Evolutionary conservation across 169 alveolate species (phyloP).

Genomic region (Plasmodium berghei): DNA sequence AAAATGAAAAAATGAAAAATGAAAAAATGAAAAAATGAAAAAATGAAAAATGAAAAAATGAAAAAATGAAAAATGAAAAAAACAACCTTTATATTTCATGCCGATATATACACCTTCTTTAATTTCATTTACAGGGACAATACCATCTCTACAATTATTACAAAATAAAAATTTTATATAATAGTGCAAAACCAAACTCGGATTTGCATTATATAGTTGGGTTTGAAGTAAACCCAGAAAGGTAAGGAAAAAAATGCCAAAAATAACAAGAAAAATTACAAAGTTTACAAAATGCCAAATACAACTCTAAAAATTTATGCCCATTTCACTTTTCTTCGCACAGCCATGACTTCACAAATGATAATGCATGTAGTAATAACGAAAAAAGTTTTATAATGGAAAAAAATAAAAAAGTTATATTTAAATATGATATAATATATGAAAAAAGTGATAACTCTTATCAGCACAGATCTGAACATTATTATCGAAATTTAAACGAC

Average conservation of each 20-base stretch:
- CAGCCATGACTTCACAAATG: slow-evolving; percentile 4
- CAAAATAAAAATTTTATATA: slow-evolving; percentile 75
- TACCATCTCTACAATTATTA: slow-evolving; percentile 75
- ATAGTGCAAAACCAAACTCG: slow-evolving; percentile 21
- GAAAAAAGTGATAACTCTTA: slow-evolving; percentile 82
- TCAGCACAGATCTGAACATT: slow-evolving; percentile 91
- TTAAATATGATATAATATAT: slow-evolving; percentile 89
- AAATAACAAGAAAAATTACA: slow-evolving; percentile 8
- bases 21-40: no score
- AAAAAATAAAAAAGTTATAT: slow-evolving; percentile 63
- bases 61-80: no score
- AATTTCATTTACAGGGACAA: slow-evolving; percentile 6
- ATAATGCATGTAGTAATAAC: slow-evolving; percentile 28
- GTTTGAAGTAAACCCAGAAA: slow-evolving; percentile 82
- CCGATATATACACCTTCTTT: background rate
- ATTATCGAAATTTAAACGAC: slow-evolving; percentile 84
- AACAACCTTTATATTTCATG: background rate
- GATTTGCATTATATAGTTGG: slow-evolving; percentile 83
- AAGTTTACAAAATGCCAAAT: slow-evolving; percentile 6
- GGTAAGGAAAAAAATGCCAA: slow-evolving; percentile 49
- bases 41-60: background rate
- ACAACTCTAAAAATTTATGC: background rate
- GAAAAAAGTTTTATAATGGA: slow-evolving; percentile 19
- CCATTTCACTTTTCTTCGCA: background rate
- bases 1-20: background rate